phyloP scores from a whole-genome alignment of 2,329 filamentous ascomycete species.

The Sclerotiophoma versabilis region DNA sequence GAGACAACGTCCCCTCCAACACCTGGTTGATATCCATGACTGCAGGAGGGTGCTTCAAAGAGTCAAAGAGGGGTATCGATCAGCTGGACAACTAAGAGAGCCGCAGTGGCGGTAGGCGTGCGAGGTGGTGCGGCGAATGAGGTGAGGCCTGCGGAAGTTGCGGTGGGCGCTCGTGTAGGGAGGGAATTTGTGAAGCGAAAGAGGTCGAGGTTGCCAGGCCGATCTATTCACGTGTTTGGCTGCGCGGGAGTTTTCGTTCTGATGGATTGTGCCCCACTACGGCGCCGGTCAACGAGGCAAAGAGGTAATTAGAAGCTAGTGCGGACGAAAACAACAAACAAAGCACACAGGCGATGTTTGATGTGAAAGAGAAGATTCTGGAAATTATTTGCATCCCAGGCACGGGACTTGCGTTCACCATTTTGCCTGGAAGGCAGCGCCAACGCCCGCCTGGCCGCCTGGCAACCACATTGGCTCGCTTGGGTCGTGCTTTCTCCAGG shows the following conservation, averaged over 20 bases:
- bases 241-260: slow-evolving; percentile 47
- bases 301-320: slow-evolving; percentile 17
- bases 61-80: slow-evolving; percentile 35
- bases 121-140: slow-evolving; percentile 29
- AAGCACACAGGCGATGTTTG: slow-evolving; percentile 8
- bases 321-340: slow-evolving; percentile 24
- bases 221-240: slow-evolving; percentile 36
- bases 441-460: slow-evolving; percentile 22
- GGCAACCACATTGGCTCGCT: slow-evolving; percentile 37
- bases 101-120: slow-evolving; percentile 27
- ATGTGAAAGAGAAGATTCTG: slow-evolving; percentile 13
- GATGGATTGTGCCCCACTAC: slow-evolving; percentile 43
- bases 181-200: slow-evolving; percentile 49
- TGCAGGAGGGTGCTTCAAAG: slow-evolving; percentile 43
- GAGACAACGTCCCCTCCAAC: slow-evolving; percentile 93
- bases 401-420: slow-evolving; percentile 8
- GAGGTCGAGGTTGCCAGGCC: slow-evolving; percentile 46
- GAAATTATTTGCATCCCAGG: slow-evolving; percentile 6
- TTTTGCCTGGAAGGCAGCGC: slow-evolving; percentile 11
- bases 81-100: slow-evolving; percentile 21
- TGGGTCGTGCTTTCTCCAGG: slow-evolving; percentile 33
- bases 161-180: slow-evolving; percentile 44
- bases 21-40: slow-evolving; percentile 98
- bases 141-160: slow-evolving; percentile 36
- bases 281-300: slow-evolving; percentile 24